Percentiles rank a stretch among this genome's conserved stretches.
Evolutionary conservation across 208 protist genomes (phyloP).

Genomic region (Trypanosoma mega): DNA sequence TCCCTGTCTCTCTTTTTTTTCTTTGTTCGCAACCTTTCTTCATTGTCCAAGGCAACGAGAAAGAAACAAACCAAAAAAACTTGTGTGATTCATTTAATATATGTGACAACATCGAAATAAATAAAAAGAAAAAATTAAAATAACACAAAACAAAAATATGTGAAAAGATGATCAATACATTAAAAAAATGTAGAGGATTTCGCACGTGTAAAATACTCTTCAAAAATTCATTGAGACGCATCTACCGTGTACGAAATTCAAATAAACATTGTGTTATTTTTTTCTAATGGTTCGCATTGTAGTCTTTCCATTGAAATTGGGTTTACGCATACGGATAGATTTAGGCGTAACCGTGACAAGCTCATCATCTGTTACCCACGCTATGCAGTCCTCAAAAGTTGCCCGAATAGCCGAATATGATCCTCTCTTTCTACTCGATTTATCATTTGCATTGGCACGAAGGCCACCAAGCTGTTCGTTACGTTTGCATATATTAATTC

Average conservation of each 20-base stretch:
- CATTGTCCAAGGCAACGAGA: too few species aligned
- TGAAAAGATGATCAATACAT: background rate
- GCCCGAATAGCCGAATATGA: constrained; percentile 54
- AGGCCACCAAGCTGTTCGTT: constrained; percentile 91
- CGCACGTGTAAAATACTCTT: too few species aligned
- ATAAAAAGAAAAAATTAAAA: constrained; percentile 3
- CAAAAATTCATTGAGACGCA: too few species aligned
- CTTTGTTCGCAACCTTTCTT: too few species aligned
- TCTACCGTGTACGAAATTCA: background rate
- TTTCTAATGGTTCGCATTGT: constrained; percentile 68
- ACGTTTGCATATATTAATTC: constrained; percentile 87
- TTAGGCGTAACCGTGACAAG: constrained; percentile 91
- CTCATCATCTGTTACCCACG: constrained; percentile 89
- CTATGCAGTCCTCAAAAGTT: constrained; percentile 86
- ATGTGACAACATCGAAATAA: background rate
- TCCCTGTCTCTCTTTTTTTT: too few species aligned
- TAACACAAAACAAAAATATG: background rate
- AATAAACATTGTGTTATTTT: constrained; percentile 28
- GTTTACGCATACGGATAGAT: constrained; percentile 90
- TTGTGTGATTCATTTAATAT: too few species aligned
- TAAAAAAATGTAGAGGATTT: too few species aligned
- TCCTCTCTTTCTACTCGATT: constrained; percentile 61
- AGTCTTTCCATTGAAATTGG: constrained; percentile 89
- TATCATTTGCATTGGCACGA: constrained; percentile 90
- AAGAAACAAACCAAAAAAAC: too few species aligned